Conservation (phyloP, 2,329 filamentous ascomycete species). For the Microascus cirrosus region DNA sequence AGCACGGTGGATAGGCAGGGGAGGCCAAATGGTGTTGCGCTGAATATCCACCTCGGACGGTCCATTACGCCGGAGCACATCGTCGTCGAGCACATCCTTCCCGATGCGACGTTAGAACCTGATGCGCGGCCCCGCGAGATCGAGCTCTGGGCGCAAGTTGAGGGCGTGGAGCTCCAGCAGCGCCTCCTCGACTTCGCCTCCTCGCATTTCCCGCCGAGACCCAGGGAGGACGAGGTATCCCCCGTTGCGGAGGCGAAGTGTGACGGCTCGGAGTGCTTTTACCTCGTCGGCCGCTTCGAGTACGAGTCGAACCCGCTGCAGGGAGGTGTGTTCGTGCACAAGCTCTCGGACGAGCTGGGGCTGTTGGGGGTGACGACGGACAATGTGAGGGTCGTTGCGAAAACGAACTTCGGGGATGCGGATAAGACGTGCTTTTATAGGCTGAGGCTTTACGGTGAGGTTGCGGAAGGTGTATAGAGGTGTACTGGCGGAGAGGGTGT, state of each 20-base stretch:
- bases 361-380: slow-evolving; percentile 35
- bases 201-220: slow-evolving; percentile 23
- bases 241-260: slow-evolving; percentile 15
- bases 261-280: slow-evolving; percentile 24
- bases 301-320: slow-evolving; percentile 34
- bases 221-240: slow-evolving; percentile 10
- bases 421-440: slow-evolving; percentile 58
- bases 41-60: slow-evolving; percentile 51
- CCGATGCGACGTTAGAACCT: slow-evolving; percentile 48
- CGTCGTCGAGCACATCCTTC: slow-evolving; percentile 61
- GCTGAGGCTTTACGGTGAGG: slow-evolving; percentile 43
- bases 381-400: slow-evolving; percentile 40
- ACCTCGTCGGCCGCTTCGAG: slow-evolving; percentile 45
- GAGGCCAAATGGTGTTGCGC: slow-evolving; percentile 42
- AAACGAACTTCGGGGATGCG: slow-evolving; percentile 45
- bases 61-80: slow-evolving; percentile 56
- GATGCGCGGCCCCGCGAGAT: slow-evolving; percentile 54
- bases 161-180: slow-evolving; percentile 28
- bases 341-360: slow-evolving; percentile 37
- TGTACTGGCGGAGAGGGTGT: neutral
- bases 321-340: slow-evolving; percentile 40
- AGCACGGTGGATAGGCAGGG: slow-evolving; percentile 25
- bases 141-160: slow-evolving; percentile 56
- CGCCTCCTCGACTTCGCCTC: slow-evolving; percentile 30
- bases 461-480: slow-evolving; percentile 9